A percentile compares a stretch with the other conserved stretches of the same genome.
Conservation (phyloP, 2,329 filamentous ascomycete genomes). For the Cordyceps farinosa region DNA sequence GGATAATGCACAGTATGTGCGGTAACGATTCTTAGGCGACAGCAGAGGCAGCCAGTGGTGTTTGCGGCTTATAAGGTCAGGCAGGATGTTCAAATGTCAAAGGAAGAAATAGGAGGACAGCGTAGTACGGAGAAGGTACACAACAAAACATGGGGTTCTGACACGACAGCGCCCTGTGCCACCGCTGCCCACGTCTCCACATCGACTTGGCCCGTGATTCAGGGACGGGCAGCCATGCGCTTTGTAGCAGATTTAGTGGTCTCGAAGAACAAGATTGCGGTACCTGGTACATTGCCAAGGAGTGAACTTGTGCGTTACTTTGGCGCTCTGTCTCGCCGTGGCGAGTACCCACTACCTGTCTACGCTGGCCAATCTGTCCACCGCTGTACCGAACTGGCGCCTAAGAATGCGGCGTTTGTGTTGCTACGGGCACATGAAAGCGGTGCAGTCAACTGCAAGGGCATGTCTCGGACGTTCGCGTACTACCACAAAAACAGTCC, state of each 20-base stretch:
- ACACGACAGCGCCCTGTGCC: slow-evolving; percentile 11
- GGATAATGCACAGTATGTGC: slow-evolving; percentile 7
- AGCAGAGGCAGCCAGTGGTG: background rate
- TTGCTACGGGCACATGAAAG: slow-evolving; percentile 17
- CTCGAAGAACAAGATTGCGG: slow-evolving; percentile 3
- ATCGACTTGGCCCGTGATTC: slow-evolving; percentile 16
- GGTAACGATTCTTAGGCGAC: slow-evolving; percentile 12
- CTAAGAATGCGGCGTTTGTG: slow-evolving; percentile 11
- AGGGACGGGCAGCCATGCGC: slow-evolving; percentile 4
- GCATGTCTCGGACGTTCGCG: slow-evolving; percentile 10
- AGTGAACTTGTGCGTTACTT: background rate
- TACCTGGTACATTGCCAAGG: background rate
- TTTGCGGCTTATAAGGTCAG: slow-evolving; percentile 1
- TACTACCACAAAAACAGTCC: background rate
- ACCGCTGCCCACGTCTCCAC: background rate
- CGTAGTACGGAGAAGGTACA: slow-evolving; percentile 11
- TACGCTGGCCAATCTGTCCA: background rate
- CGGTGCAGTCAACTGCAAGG: background rate
- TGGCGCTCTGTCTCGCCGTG: background rate
- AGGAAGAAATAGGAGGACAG: slow-evolving; percentile 16
- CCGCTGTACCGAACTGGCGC: background rate
- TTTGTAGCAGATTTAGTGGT: slow-evolving; percentile 6
- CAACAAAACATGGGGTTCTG: slow-evolving; percentile 18
- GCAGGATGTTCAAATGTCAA: slow-evolving; percentile 6
- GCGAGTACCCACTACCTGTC: slow-evolving; percentile 5